Percentiles rank a stretch among this genome's conserved stretches.
Conservation (phyloP, 2,329 filamentous ascomycete species). For the Penicillium olsonii region DNA sequence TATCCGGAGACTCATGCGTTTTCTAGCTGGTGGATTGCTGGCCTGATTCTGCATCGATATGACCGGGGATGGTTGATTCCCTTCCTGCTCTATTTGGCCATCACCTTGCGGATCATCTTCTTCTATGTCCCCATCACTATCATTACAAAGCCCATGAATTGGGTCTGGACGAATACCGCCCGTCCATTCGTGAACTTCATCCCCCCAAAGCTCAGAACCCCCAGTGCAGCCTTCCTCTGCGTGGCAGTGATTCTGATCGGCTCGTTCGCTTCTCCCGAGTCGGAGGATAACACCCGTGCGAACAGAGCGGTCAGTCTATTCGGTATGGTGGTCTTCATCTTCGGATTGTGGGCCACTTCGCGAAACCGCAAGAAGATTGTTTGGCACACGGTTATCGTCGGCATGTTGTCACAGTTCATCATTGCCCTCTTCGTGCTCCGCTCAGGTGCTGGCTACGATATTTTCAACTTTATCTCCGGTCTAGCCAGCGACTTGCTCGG, state of each 20-base stretch:
- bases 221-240: constrained; percentile 64
- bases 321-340: constrained; percentile 72
- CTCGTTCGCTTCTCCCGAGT: constrained; percentile 71
- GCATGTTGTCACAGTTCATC: constrained; percentile 86
- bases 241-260: constrained; percentile 75
- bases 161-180: constrained; percentile 67
- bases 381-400: constrained; percentile 82
- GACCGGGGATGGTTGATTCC: constrained; percentile 81
- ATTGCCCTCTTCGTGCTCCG: constrained; percentile 85
- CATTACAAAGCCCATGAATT: constrained; percentile 66
- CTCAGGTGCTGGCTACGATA: constrained; percentile 78
- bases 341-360: constrained; percentile 69
- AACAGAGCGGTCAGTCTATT: constrained; percentile 82
- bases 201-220: constrained; percentile 66
- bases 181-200: constrained; percentile 61
- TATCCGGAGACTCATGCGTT: constrained; percentile 15
- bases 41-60: constrained; percentile 69
- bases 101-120: constrained; percentile 72
- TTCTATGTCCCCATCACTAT: constrained; percentile 70
- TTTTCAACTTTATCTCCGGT: constrained; percentile 83
- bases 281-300: constrained; percentile 71
- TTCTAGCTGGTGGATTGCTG: constrained; percentile 72
- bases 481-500: constrained; percentile 73
- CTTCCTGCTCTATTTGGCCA: constrained; percentile 76
- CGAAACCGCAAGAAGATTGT: constrained; percentile 60